Evolutionary conservation across 2,329 filamentous ascomycete species (phyloP), one percentile per base, ranked within the genome.

Genomic region (Whalleya microplaca): DNA sequence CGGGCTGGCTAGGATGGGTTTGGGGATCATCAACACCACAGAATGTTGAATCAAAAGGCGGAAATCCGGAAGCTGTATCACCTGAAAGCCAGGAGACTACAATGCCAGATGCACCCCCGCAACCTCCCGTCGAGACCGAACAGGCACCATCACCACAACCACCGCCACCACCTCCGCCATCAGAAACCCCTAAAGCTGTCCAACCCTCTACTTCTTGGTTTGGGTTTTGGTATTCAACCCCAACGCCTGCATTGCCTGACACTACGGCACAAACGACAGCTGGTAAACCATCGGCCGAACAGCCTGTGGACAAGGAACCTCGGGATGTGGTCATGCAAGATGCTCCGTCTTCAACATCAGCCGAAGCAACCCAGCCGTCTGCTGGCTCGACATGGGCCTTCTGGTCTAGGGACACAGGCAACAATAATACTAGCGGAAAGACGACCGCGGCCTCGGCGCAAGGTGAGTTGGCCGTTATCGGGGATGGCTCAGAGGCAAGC

Each of bases 301-400:
- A 71, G 27, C 32, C 60, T 52, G 41, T 61, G 49, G 46, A 64
- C 2, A 72, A 75, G 29, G 68, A 73, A 29, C 59, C 71, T 1
- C 73, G 76, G 5, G 76, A 82, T 60, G 66, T 80, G 63, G 65
- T 75, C 60, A 71, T 79, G 74, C 54, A 77, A 45, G 77, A 83
- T 62, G 75, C 75, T 2, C 68, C 71, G 14, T 51, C 69, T 14
- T 66, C 71, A 8, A 58, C 67, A 32, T 45, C 61, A 21, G 41
- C 44, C 47, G 56, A 44, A 55, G 55, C 37, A 53, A 70, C 29
- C 59, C 73, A 53, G n/a, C 79, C 79, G 4, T 76, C 80, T 16
- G 76, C 79, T 18, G 84, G 83, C 12, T 89, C 89, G 0, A 90
- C 87, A 0, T 94, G 90, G 90, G 90, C 88, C 0, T 93, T 94